phyloP scores from a whole-genome alignment of 352 stramenopile species.

The Phytophthora kernoviae region DNA sequence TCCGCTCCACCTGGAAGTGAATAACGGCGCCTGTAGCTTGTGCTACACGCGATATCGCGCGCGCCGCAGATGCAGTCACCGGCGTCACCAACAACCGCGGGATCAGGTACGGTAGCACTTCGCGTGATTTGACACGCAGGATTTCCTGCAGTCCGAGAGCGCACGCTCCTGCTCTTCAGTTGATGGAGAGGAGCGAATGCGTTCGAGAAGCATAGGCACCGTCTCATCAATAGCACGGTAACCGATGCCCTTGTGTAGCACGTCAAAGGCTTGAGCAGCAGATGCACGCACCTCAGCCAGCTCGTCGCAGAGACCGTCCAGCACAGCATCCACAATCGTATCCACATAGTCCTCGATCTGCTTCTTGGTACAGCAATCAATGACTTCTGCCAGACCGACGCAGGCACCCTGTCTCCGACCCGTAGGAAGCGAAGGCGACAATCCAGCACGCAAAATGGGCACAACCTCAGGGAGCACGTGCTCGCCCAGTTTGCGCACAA shows the following conservation, averaged over 20 bases:
- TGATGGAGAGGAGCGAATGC: constrained; percentile 79
- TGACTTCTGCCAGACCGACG: constrained; percentile 98
- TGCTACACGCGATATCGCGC: constrained; percentile 93
- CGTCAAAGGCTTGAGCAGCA: constrained; percentile 97
- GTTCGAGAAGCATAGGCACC: constrained; percentile 95
- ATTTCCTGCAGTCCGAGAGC: constrained; percentile 98
- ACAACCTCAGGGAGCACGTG: constrained; percentile 98
- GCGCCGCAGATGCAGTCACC: constrained; percentile 89
- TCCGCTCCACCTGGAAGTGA: constrained; percentile 95
- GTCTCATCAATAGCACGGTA: constrained; percentile 97
- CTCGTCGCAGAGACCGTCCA: constrained; percentile 97
- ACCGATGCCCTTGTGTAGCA: constrained; percentile 95
- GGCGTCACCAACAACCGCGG: constrained; percentile 94
- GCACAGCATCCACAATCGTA: constrained; percentile 96
- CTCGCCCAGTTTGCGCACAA: constrained; percentile 99
- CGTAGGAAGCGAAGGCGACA: constrained; percentile 71
- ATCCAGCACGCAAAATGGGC: constrained; percentile 95
- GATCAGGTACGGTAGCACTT: constrained; percentile 98
- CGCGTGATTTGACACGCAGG: constrained; percentile 94
- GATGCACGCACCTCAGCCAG: constrained; percentile 89
- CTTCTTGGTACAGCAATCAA: constrained; percentile 96
- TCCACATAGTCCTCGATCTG: constrained; percentile 97
- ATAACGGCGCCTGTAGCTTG: constrained; percentile 94
- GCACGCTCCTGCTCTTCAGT: constrained; percentile 81
- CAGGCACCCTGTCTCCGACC: constrained; percentile 95